A percentile compares a stretch with the other conserved stretches of the same genome.
phyloP scores from a whole-genome alignment of 306 rosid species.

The cucumber (Cucumis sativus) region Cucumber_9930_V3 NC_026657.2:32296501-32297000 shows the following conservation, averaged over 20 bases:
- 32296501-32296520: not conserved
- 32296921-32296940: slow-evolving; percentile 44
- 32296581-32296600: not conserved
- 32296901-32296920: slow-evolving; percentile 63
- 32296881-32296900: slow-evolving; percentile 93
- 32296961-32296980: slow-evolving; percentile 68
- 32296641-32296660: not conserved
- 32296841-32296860: slow-evolving; percentile 93
- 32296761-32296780: not conserved
- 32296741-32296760: not conserved
- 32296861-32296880: slow-evolving; percentile 97
- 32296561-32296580: not conserved
- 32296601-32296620: not conserved
- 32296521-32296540: not conserved
- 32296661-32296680: not conserved
- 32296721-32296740: not conserved
- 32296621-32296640: not conserved
- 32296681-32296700: not conserved
- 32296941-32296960: slow-evolving; percentile 85
- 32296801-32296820: slow-evolving; percentile 6
- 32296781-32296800: not conserved
- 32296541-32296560: not conserved
- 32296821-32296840: slow-evolving; percentile 74
- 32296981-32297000: not conserved
- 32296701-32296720: not conserved